Conservation (phyloP, 2,329 filamentous ascomycete species). For the Trichoderma sp. region DNA sequence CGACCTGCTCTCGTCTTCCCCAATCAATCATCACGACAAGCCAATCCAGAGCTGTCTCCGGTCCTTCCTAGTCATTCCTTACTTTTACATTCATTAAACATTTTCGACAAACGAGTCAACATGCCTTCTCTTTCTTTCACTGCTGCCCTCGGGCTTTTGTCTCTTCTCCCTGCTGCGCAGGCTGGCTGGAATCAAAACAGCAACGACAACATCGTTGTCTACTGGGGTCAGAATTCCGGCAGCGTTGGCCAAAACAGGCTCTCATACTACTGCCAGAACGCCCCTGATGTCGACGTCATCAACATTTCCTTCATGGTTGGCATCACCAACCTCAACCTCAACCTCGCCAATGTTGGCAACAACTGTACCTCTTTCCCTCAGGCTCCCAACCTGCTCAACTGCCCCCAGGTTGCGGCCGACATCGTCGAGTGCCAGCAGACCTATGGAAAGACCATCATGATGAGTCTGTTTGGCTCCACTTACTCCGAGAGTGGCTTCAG, state of each 20-base stretch:
- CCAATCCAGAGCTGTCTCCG: neutral
- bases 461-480: constrained; percentile 64
- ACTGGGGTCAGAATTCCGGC: constrained; percentile 69
- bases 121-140: constrained; percentile 19
- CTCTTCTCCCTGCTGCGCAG: constrained; percentile 31
- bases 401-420: constrained; percentile 60
- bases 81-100: neutral
- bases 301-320: constrained; percentile 59
- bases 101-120: neutral
- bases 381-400: constrained; percentile 50
- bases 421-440: constrained; percentile 58
- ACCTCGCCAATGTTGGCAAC: constrained; percentile 63
- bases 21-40: neutral
- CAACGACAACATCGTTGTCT: constrained; percentile 58
- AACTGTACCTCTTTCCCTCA: constrained; percentile 55
- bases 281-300: constrained; percentile 12
- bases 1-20: neutral
- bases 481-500: constrained; percentile 68
- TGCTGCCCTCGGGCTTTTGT: constrained; percentile 26
- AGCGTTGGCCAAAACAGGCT: constrained; percentile 53
- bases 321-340: constrained; percentile 54
- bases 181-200: constrained; percentile 47
- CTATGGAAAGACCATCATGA: constrained; percentile 64
- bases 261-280: constrained; percentile 54
- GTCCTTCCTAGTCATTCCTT: constrained; percentile 3